Base-by-base conservation (phyloP, 257 asterid genomes). In the Oldenlandia corymbosa region DNA sequence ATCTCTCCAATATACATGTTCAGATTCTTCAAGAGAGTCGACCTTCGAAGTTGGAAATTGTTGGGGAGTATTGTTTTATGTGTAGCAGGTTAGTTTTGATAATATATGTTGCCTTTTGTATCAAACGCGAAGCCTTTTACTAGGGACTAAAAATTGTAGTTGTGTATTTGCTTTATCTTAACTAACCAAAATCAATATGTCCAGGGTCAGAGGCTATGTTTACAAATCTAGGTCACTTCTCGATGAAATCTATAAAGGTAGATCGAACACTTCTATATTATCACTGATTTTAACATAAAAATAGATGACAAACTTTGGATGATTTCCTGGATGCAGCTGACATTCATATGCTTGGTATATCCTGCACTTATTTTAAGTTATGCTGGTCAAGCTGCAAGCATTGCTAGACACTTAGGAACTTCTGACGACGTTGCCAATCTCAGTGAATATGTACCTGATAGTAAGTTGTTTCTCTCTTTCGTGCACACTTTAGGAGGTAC, bases 151-250 rank as follows among this genome's bases (percentile, higher is more conserved):
- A 4, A 26, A 18, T 4, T 7, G 12, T 17, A 61, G 36, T 39
- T 46, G 14, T 34, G 20, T 5, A 26, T 10, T 63, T 28, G 30
- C 53, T 24, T 13, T 17, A 6, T 34, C 20, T 6, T 8, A 42
- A 16, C 21, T 45, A 62, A 53, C 64, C 58, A 45, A 45, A 26
- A 18, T 5, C 18, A 36, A 32, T 10, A 24, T 61, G 37, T 64
- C 41, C 87, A 92, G 99, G 99, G 59, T 71, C 99, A 7, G 99
- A 92, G 76, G 83, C 89, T 51, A 85, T 92, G 91, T 92, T 82
- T 70, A 89, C 95, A 11, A 87, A 87, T 92, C 76, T 92, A 34
- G 97, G 97, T 30, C 99, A 92, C 81, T 92, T 92, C 66, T 87
- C 97, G 45, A 87, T 79, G 88, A 84, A 70, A 77, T 89, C 99